These are phyloP conservation scores for Hyphopichia khmerensis DNA, from an alignment of 1,139 yeast genomes.

Conservation along the genomic window DNA sequence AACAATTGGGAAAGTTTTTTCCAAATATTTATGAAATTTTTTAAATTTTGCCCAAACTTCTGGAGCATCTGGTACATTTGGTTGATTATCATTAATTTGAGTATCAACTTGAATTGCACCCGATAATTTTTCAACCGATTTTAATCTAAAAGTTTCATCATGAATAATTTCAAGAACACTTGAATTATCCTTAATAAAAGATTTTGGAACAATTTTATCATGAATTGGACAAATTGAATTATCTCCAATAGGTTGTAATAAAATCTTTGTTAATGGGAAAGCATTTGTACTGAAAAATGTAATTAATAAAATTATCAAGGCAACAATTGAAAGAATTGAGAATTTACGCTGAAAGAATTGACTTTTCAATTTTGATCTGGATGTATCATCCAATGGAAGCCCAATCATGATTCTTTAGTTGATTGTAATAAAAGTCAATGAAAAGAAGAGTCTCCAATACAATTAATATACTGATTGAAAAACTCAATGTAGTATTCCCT, in stretches of 20 bases:
- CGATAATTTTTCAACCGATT: conserved; percentile 35
- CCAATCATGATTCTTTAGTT: conserved; percentile 17
- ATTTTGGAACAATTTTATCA: conserved; percentile 29
- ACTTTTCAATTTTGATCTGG: neutral
- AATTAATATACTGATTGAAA: too few relatives aligned
- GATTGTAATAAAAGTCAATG: too few relatives aligned
- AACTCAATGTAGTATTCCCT: too few relatives aligned
- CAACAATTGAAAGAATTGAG: conserved; percentile 7
- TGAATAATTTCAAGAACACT: conserved; percentile 30
- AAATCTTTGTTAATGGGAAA: conserved; percentile 20
- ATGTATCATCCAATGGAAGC: conserved; percentile 12
- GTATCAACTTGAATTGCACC: conserved; percentile 48
- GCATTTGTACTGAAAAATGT: conserved; percentile 23
- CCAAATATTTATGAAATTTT: conserved; percentile 56
- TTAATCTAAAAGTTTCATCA: conserved; percentile 32
- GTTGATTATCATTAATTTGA: conserved; percentile 44
- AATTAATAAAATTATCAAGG: conserved; percentile 12
- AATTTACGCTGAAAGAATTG: neutral
- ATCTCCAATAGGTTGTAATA: conserved; percentile 17
- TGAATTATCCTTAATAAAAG: conserved; percentile 32
- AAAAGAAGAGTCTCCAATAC: too few relatives aligned
- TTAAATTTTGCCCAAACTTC: conserved; percentile 44
- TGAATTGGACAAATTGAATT: conserved; percentile 27
- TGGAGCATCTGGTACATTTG: conserved; percentile 36
- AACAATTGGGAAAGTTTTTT: conserved; percentile 58